Base-by-base conservation (phyloP, 2,329 filamentous ascomycete species). In the Dichotomopilus funicola region DNA sequence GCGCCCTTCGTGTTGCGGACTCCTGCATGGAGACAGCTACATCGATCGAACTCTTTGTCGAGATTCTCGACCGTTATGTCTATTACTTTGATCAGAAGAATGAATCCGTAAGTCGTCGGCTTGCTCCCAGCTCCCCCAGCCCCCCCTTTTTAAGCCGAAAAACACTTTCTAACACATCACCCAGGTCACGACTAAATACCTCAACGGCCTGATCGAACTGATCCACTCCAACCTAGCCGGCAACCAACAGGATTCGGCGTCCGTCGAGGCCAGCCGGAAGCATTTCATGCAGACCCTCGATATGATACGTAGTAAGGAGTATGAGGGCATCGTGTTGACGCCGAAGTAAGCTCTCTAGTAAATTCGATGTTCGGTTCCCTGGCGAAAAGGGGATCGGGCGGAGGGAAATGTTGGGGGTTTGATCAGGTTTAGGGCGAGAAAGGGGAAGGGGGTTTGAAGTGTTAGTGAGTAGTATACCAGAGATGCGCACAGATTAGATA, bases 51-150 rank as follows among this genome's bases (percentile, higher is more conserved):
- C 80, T 99, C 49, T 99, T 99, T 72, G 92, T 99, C 55, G 94
- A 99, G 74, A 99, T 99, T 61, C 76, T 99, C 54, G 96, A 99
- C 71, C 85, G 94, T 71, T 99, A 99, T 70, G 91, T 97, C 52
- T 99, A 99, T 72, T 99, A 97, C 76, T 99, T 96, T 75, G 94
- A 99, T 72, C 92, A 99, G 71, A 90, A 96, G 69, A 99, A 99
- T 72, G 94, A 99, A 74, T 91, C 91, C 62, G 94, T 82, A 70
- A 67, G 79, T 27, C 3, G 79, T 27, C 19, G 19, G 19, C 19
- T 27, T 27, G 19, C 19, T 27, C 19, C 19, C 19, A 27, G 19
- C 19, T 27, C 19, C 19, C 19, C 19, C 19, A 27, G 19, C 19
- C 19, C 19, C 19, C 19, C 19, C 3, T 27, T 27, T 27, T 27